Evolutionary conservation across 2,329 filamentous ascomycete species (phyloP).

Genomic region (Aspergillus sp.): DNA sequence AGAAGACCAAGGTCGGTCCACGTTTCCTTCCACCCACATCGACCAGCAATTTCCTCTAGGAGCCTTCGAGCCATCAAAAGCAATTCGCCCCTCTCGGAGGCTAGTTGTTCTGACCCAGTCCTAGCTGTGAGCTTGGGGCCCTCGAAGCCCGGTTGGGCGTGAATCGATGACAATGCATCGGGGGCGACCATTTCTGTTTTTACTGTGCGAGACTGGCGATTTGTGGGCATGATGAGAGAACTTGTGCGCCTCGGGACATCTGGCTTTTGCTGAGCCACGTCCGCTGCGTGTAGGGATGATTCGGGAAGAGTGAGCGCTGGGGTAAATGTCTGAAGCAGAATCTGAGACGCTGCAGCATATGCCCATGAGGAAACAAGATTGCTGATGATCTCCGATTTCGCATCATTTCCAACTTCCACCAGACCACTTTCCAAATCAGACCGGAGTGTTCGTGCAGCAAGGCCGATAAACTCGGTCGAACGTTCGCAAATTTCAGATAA

Average conservation of each 20-base stretch:
- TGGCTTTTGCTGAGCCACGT: constrained; percentile 30
- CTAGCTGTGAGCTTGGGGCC: constrained; percentile 38
- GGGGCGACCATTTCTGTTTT: constrained; percentile 35
- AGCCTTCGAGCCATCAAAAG: constrained; percentile 79
- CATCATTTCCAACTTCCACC: constrained; percentile 41
- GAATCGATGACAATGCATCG: constrained; percentile 37
- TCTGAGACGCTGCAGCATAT: constrained; percentile 49
- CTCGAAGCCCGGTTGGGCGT: constrained; percentile 51
- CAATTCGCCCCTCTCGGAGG: constrained; percentile 80
- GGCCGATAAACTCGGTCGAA: constrained; percentile 81
- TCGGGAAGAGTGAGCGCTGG: constrained; percentile 41
- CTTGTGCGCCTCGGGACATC: constrained; percentile 46
- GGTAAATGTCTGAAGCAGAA: constrained; percentile 48
- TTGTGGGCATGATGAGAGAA: constrained; percentile 35
- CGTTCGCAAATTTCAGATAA: constrained; percentile 86
- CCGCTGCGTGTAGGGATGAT: constrained; percentile 37
- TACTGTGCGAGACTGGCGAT: constrained; percentile 29
- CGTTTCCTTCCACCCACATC: constrained; percentile 74
- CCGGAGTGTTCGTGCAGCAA: constrained; percentile 77
- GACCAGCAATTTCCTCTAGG: constrained; percentile 73
- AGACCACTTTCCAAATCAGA: constrained; percentile 74
- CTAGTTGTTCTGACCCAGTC: constrained; percentile 77
- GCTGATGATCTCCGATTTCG: constrained; percentile 43
- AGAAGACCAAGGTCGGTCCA: constrained; percentile 65
- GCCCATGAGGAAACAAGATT: constrained; percentile 55